Evolutionary conservation across 345 rosid genomes (phyloP), one percentile per base, ranked within the genome.

Genomic region (Jatropha curcas): DNA sequence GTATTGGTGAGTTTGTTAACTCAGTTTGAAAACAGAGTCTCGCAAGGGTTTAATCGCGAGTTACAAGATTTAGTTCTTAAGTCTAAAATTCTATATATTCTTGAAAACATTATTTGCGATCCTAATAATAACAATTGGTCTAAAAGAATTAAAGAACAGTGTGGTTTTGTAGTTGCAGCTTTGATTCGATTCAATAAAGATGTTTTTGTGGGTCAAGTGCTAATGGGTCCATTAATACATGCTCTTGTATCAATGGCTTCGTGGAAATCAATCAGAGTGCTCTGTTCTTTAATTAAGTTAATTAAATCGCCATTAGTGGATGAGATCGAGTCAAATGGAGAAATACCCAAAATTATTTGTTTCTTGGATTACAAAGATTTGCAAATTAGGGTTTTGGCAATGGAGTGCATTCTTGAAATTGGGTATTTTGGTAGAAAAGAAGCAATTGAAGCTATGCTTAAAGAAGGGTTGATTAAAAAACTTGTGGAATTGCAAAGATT

Each of bases 381-480:
- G 82, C 79, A 78, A 41, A 60, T 77, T 73, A 72, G 71, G 24
- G 72, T 87, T 4, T 20, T 77, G 22, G 81, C 84, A 4, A 76
- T 86, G 79, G 88, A 90, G 56, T 87, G 90, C 76, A 27, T 87
- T 20, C 86, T 90, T 20, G 92, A 88, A 48, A 87, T 88, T 6
- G 91, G 91, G 43, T 88, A 85, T 73, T 86, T 85, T 48, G 92
- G 96, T 34, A 77, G 92, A 34, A 87, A 83, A 50, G 92, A 87
- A 68, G 91, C 96, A 0, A 73, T 87, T 8, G 92, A 88, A 33
- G 88, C 88, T 1, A 75, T 79, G 88, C 71, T 87, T 1, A 33
- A 59, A 68, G 77, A 80, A 63, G 92, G 88, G 27, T 28, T 88
- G 72, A 55, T 88, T 1, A 22, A 60, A 68, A 87, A 78, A 63